These are phyloP conservation scores for Boletus fagicola DNA, from an alignment of 768 basidiomycete genomes.

Conservation along the genomic window DNA sequence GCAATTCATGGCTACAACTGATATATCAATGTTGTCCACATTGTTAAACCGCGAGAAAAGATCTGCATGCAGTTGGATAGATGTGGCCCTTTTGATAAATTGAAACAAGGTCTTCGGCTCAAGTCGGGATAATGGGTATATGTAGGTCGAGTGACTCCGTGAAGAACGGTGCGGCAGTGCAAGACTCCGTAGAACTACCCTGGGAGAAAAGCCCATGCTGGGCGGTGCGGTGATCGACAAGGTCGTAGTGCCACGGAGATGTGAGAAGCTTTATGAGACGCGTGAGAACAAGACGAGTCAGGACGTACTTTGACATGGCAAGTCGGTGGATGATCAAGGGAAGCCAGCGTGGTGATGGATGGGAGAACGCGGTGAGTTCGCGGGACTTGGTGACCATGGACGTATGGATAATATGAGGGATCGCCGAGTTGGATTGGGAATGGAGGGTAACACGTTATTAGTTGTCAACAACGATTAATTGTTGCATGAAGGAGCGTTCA, in stretches of 20 bases:
- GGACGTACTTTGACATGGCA: background rate
- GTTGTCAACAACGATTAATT: background rate
- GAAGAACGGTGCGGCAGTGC: background rate
- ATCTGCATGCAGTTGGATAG: background rate
- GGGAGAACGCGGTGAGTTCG: conserved; percentile 9
- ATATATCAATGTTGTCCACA: background rate
- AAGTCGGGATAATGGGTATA: background rate
- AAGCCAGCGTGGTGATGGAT: background rate
- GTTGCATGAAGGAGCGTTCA: background rate
- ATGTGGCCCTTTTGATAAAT: background rate
- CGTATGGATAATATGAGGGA: background rate
- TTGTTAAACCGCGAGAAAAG: no score
- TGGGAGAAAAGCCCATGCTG: background rate
- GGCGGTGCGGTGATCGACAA: background rate
- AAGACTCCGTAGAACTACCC: background rate
- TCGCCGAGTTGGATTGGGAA: background rate
- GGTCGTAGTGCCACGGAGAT: conserved; percentile 13
- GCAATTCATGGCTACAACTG: background rate
- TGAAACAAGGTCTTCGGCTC: background rate
- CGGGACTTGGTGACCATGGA: background rate
- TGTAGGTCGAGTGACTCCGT: background rate
- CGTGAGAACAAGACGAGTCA: background rate
- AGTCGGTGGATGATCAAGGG: background rate
- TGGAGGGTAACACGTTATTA: background rate
- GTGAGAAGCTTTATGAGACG: background rate